Evolutionary conservation across 1,139 yeast species (phyloP), one percentile per base, ranked within the genome.

Genomic region (Saccharomycopsis hybrid): DNA sequence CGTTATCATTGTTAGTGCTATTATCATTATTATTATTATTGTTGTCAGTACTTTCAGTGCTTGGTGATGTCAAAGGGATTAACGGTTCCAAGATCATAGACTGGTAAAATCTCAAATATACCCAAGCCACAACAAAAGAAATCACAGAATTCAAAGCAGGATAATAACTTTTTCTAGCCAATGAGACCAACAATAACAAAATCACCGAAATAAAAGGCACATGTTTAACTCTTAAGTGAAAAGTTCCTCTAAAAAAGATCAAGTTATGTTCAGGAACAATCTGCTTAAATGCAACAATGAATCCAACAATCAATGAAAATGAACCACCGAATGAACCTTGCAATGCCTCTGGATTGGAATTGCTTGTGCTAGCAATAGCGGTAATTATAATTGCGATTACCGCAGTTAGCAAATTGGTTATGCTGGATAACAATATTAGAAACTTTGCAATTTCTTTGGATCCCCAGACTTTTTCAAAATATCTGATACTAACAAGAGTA

Each of bases 231-330:
- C 95, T 76, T 55, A 84, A 74, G 58, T 82, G 80, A 52, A 85
- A 65, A 28, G 74, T 62, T 0, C 88, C 82, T 51, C 78, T 74
- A 61, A 85, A 80, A 41, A 89, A 67, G 30, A 78, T 77, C 50
- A 88, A 75, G 50, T 87, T 82, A 61, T 88, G 95, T 62, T 90
- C 97, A 4, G 97, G 97, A 33, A 86, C 80, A 58, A 87, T 71
- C 65, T 90, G 97, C 65, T 88, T 89, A 63, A 88, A 78, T 5
- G 89, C 94, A 36, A 90, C 95, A 53, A 89, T 68, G 58, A 86
- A 84, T 2, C 88, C 92, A 61, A 86, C 71, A 55, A 85, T 73
- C 53, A 87, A 69, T 1, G 88, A 80, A 41, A 80, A 75, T 25
- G 88, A 82, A 0, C 96, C 97, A 51, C 86, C 85, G 47, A 83